phyloP scores from a whole-genome alignment of 179 eudicot species.

The Spergularia azorica region DNA sequence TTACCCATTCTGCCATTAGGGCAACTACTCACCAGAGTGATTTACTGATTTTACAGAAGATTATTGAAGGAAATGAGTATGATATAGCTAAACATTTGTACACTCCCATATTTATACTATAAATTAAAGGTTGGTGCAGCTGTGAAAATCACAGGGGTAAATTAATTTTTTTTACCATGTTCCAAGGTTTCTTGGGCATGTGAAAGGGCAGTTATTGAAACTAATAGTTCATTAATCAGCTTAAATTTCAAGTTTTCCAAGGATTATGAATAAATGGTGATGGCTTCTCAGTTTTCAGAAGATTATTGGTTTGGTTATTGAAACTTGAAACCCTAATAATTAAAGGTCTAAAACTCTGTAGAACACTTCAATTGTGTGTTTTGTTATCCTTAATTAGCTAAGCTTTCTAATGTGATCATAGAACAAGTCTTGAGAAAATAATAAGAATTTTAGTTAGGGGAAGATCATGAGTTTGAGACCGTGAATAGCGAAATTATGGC shows the following conservation, averaged over 20 bases:
- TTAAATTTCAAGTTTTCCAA: neutral
- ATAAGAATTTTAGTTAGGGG: too few species aligned
- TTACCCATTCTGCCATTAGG: neutral
- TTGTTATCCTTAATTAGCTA: neutral
- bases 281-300: slow-evolving; percentile 1
- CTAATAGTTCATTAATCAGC: neutral
- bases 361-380: neutral
- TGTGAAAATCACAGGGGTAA: too few species aligned
- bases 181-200: slow-evolving; percentile 4
- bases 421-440: too few species aligned
- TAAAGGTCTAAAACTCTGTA: neutral
- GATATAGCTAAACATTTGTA: neutral
- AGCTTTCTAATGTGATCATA: neutral
- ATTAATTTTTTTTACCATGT: neutral
- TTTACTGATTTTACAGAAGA: neutral
- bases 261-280: neutral
- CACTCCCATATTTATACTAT: slow-evolving; percentile 1
- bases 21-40: neutral
- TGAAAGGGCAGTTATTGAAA: neutral
- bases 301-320: neutral
- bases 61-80: neutral
- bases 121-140: neutral
- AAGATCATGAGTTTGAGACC: too few species aligned
- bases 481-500: too few species aligned
- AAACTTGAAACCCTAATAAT: neutral